Evolutionary conservation across 169 alveolate species (phyloP), one percentile per base, ranked within the genome.

Genomic region (Eimeria necatrix): DNA sequence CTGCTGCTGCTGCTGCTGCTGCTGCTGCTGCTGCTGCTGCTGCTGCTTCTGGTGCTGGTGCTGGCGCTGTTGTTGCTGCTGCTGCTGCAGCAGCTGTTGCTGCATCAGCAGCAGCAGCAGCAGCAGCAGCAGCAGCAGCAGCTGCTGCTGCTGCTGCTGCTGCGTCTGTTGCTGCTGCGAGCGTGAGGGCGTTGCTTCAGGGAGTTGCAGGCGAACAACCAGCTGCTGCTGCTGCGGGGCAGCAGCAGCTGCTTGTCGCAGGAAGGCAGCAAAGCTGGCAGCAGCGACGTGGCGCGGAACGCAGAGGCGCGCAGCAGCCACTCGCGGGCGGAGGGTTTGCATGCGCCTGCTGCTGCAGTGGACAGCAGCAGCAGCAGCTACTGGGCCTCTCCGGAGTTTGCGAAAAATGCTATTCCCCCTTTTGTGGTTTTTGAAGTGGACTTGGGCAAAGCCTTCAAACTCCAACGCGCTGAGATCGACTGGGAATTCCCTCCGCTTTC

Each of bases 401-500:
- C 60, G 4, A 18, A 9, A 4, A 97, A 96, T 41, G 94, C 97
- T 4, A 96, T 95, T 4, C 98, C 98, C 20, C 97, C 93, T 18
- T 81, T 95, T 20, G 98, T 97, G 51, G 90, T 93, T n/a, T 96
- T 97, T 80, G 97, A 96, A 26, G 91, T 97, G 22, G 97, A 97
- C 96, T 93, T 97, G 91, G 98, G 97, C n/a, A 97, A 96, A 61
- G 80, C 70, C 52, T 97, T 97, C 94, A 97, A 97, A 94, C 94
- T 97, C 46, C 95, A 95, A 64, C 96, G 94, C 3, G 59, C 97
- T 3, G 96, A 96, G 46, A 97, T 98, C 48, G 98, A 97, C 48
- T 98, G 99, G 99, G 98, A 96, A 83, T 96, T 91, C 61, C 99
- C 99, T 3, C 98, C 99, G 20, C 96, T 98, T 53, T 95, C 97